Evolutionary conservation across 1,284 basidiomycete genomes (phyloP).

Genomic region (Ganoderma sp.): DNA sequence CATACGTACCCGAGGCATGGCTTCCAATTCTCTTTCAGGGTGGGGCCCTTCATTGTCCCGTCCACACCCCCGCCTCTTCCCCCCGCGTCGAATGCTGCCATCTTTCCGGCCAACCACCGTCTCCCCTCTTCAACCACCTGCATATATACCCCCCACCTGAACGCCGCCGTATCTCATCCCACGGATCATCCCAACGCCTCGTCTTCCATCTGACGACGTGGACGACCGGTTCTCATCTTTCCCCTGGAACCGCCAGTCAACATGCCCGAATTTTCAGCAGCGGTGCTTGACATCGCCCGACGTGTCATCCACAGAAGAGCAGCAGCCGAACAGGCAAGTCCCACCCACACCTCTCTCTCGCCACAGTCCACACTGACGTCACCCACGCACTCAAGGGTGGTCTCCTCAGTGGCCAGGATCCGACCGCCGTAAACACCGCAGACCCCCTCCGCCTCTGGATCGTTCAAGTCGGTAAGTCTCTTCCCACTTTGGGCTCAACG

Average conservation of each 20-base stretch:
- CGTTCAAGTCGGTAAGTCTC: slow-evolving; percentile 78
- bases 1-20: neutral
- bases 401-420: slow-evolving; percentile 75
- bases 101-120: neutral
- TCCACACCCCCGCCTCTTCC: neutral
- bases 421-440: slow-evolving; percentile 61
- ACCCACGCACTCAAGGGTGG: slow-evolving; percentile 56
- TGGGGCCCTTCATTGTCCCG: neutral
- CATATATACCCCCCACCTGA: neutral
- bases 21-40: neutral
- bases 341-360: neutral
- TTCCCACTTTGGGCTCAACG: neutral
- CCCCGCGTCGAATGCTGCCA: neutral
- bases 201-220: neutral
- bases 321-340: slow-evolving; percentile 39
- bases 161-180: neutral
- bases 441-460: slow-evolving; percentile 91
- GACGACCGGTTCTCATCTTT: neutral
- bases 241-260: slow-evolving; percentile 13
- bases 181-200: neutral
- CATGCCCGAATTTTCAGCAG: slow-evolving; percentile 39
- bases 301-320: slow-evolving; percentile 32
- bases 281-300: slow-evolving; percentile 35
- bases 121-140: neutral
- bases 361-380: neutral